Conservation (phyloP, 306 rosid genomes). For the Datisca glomerata region DNA sequence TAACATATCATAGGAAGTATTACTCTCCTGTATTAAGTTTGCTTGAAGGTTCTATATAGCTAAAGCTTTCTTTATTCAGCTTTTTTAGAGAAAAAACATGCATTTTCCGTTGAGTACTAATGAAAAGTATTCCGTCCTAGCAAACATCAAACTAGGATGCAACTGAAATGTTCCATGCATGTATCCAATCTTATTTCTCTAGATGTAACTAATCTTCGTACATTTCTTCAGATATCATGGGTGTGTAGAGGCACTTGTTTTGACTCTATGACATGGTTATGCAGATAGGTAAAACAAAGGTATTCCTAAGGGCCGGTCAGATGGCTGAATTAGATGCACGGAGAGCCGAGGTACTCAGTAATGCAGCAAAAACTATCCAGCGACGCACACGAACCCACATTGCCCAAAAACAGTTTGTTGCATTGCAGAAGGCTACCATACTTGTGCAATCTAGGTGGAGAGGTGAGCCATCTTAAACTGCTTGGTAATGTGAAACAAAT, state of each 20-base stretch:
- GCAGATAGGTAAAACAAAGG: slow-evolving; percentile 93
- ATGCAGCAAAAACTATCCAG: slow-evolving; percentile 84
- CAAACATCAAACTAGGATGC: too few species aligned
- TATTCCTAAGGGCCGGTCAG: slow-evolving; percentile 97
- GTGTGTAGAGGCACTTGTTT: slow-evolving; percentile 13
- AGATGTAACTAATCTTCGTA: slow-evolving; percentile 4
- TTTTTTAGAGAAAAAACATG: too few species aligned
- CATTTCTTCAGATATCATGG: slow-evolving; percentile 11
- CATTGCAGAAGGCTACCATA: slow-evolving; percentile 55
- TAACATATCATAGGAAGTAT: too few species aligned
- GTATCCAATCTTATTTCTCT: not conserved
- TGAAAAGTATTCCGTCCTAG: too few species aligned
- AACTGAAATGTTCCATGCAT: slow-evolving; percentile 14
- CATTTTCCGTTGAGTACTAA: too few species aligned
- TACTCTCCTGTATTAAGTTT: too few species aligned
- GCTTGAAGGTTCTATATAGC: too few species aligned
- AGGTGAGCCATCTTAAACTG: slow-evolving; percentile 44
- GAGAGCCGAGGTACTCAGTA: slow-evolving; percentile 71
- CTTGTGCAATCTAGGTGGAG: slow-evolving; percentile 64
- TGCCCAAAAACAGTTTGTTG: slow-evolving; percentile 64
- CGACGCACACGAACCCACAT: slow-evolving; percentile 71
- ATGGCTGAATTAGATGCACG: slow-evolving; percentile 97
- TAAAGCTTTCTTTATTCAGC: too few species aligned
- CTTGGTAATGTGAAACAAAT: not conserved
- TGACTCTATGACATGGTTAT: slow-evolving; percentile 19